Base-by-base conservation (phyloP, 192 early-diverging fungal species). In the Coemansia sp. region DNA sequence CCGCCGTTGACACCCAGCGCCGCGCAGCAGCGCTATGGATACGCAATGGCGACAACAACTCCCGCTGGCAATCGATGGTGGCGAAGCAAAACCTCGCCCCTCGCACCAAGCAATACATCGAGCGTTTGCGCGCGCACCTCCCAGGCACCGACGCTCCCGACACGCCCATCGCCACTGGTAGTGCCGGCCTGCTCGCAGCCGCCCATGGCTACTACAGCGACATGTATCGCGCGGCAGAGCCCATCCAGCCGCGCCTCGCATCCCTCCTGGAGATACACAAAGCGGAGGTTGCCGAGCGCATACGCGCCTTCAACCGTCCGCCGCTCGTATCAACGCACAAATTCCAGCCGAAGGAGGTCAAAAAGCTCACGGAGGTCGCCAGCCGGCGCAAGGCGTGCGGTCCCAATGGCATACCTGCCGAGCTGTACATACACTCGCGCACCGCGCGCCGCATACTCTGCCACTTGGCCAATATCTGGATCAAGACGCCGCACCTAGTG, bases 401-500 rank as follows among this genome's bases (percentile, higher is more conserved):
- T 2, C 53, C 53, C 7, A 56, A 56, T 27, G 53, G 53, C 53
- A 32, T 56, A 6, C 53, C 53, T 32, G 53, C 53, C 14, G 53
- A 56, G 29, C 12, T 56, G 3, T 56, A 56, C 53, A 56, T 56
- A 3, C 29, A 29, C 25, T 56, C 6, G 6, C 29, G 8, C 5
- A 32, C 12, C 3, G 53, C 53, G 6, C 53, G 53, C 19, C 29
- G 32, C 11, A 59, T 59, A 3, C 54, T 66, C 0, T 15, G 53
- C 24, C 64, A 66, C 19, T 24, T 66, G 8, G 64, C 39, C 24
- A 58, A 42, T 29, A 70, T 63, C 17, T 61, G 59, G 59, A 11
- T 63, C 20, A 31, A n/a, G 1, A 10, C 17, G 4, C 62, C 70
- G 5, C 20, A 57, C 5, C 25, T 45, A 12, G 59, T 72, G 3